Evolutionary conservation across 2,329 filamentous ascomycete genomes (phyloP).

Genomic region (Aspergillus sp.): DNA sequence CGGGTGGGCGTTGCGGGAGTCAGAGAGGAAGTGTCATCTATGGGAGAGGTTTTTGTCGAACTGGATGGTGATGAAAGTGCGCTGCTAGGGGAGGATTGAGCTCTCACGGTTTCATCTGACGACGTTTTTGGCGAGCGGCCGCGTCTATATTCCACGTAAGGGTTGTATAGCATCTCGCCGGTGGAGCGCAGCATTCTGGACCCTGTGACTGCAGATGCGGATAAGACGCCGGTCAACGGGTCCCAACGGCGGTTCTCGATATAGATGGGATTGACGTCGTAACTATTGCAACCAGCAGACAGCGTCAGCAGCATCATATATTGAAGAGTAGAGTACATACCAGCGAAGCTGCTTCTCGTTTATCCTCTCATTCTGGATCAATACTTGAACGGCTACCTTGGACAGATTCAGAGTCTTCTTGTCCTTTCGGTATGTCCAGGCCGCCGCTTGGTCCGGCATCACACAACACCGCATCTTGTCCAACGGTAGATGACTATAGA

Average conservation of each 20-base stretch:
- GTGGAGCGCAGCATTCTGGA: not conserved
- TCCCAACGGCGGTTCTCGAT: slow-evolving; percentile 1
- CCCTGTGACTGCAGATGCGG: not conserved
- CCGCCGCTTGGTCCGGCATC: slow-evolving; percentile 22
- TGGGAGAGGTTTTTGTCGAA: not conserved
- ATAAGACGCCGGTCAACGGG: not conserved
- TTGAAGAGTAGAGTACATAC: not conserved
- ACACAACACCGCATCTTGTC: slow-evolving; percentile 22
- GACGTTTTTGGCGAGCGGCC: not conserved
- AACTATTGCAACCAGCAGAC: not conserved
- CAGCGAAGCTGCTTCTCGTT: not conserved
- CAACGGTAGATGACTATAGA: slow-evolving; percentile 36
- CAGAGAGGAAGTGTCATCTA: not conserved
- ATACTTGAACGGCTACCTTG: slow-evolving; percentile 11
- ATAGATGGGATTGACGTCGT: not conserved
- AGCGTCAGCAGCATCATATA: not conserved
- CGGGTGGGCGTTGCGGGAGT: not conserved
- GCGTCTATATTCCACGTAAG: not conserved
- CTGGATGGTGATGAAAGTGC: not conserved
- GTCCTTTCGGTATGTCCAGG: slow-evolving; percentile 19
- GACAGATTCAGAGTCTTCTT: slow-evolving; percentile 15
- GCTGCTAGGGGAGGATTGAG: not conserved
- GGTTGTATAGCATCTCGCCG: not conserved
- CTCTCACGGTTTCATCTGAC: not conserved
- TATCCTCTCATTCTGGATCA: not conserved